A percentile compares a stretch with the other conserved stretches of the same genome.
These are phyloP conservation scores for Pythium oligandrum DNA, from an alignment of 352 stramenopile genomes.

Conservation along the genomic window DNA sequence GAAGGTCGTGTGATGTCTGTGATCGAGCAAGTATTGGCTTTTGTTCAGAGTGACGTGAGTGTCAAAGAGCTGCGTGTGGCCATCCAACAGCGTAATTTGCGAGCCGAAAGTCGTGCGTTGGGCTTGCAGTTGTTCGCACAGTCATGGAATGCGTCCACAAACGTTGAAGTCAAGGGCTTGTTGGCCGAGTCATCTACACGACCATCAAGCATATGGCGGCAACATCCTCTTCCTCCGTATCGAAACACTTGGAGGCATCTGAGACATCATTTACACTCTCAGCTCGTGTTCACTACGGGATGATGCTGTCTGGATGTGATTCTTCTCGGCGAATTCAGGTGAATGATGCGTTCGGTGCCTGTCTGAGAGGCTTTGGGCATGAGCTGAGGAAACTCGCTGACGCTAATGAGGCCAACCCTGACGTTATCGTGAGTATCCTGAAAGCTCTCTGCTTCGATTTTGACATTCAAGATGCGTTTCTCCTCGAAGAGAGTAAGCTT, in stretches of 20 bases:
- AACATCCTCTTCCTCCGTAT: no score
- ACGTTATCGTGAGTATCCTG: slow-evolving; percentile 29
- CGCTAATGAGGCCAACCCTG: slow-evolving; percentile 16
- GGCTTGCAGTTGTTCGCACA: slow-evolving; percentile 45
- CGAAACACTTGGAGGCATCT: no score
- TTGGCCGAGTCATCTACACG: slow-evolving; percentile 40
- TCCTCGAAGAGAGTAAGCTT: slow-evolving; percentile 62
- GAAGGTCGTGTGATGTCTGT: slow-evolving; percentile 51
- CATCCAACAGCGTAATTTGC: slow-evolving; percentile 39
- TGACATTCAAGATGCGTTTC: slow-evolving; percentile 65
- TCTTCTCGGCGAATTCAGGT: slow-evolving; percentile 35
- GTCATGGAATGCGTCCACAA: slow-evolving; percentile 24
- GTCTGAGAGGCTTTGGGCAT: slow-evolving; percentile 26
- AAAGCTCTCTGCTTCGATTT: slow-evolving; percentile 66
- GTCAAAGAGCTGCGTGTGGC: slow-evolving; percentile 41
- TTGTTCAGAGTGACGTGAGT: slow-evolving; percentile 81
- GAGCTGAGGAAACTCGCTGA: not conserved
- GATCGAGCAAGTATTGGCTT: slow-evolving; percentile 79
- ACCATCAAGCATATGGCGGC: no score
- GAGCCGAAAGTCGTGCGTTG: slow-evolving; percentile 35
- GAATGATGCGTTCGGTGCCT: slow-evolving; percentile 42
- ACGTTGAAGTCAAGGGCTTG: slow-evolving; percentile 22
- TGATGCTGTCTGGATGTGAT: slow-evolving; percentile 48
- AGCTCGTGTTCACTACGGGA: slow-evolving; percentile 53
- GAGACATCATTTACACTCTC: no score